phyloP scores from a whole-genome alignment of 2,329 filamentous ascomycete genomes.

The Proliferodiscus dingleyae region DNA sequence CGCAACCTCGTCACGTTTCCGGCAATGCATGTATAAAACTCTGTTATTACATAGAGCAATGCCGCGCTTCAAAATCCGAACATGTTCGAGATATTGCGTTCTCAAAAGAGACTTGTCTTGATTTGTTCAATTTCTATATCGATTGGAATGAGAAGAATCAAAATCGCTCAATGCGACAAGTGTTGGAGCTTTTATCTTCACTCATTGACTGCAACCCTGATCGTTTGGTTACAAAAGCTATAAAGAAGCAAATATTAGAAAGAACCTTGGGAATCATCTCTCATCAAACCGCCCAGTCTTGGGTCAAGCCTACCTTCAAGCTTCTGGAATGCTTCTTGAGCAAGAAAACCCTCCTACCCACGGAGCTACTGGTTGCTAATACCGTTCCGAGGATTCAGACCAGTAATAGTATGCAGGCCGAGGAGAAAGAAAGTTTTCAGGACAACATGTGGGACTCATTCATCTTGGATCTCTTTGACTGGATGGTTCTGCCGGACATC shows the following conservation, averaged over 20 bases:
- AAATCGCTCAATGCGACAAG: conserved; percentile 57
- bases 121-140: conserved; percentile 57
- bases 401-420: background rate
- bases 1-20: conserved; percentile 49
- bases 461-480: conserved; percentile 45
- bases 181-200: conserved; percentile 52
- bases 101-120: conserved; percentile 41
- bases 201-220: conserved; percentile 48
- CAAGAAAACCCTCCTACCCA: conserved; percentile 49
- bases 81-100: conserved; percentile 47
- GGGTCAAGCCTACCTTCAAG: conserved; percentile 66
- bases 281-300: conserved; percentile 54
- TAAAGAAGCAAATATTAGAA: conserved; percentile 44
- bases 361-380: conserved; percentile 20
- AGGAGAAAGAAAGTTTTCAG: background rate
- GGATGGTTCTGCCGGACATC: conserved; percentile 53
- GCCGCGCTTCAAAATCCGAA: conserved; percentile 44
- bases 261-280: conserved; percentile 55
- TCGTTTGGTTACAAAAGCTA: conserved; percentile 34
- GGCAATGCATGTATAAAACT: conserved; percentile 55
- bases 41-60: conserved; percentile 58
- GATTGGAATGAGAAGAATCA: conserved; percentile 65
- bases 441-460: conserved; percentile 45
- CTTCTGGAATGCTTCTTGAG: conserved; percentile 60
- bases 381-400: background rate